phyloP scores from a whole-genome alignment of 2,329 filamentous ascomycete genomes.

The Daldinia sp. region DNA sequence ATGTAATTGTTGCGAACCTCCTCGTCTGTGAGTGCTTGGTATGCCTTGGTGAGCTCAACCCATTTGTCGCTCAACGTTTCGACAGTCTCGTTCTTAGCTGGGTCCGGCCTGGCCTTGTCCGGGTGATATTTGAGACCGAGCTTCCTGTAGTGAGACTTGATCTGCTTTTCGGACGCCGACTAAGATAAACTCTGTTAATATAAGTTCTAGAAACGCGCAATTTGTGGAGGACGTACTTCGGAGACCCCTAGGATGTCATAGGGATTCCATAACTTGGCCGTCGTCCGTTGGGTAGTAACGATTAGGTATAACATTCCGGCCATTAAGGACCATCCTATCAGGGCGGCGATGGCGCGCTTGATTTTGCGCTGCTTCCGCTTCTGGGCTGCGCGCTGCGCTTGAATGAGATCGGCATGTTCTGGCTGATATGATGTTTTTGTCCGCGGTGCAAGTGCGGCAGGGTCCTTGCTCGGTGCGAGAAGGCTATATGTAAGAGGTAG shows the following conservation, averaged over 20 bases:
- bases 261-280: conserved; percentile 91
- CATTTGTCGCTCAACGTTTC: conserved; percentile 88
- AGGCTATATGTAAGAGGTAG: conserved; percentile 91
- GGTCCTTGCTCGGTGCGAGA: conserved; percentile 79
- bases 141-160: conserved; percentile 90
- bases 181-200: conserved; percentile 26
- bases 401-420: conserved; percentile 85
- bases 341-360: conserved; percentile 82
- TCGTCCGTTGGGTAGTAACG: conserved; percentile 76
- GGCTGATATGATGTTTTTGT: conserved; percentile 86
- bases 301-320: conserved; percentile 94
- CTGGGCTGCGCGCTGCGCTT: conserved; percentile 84
- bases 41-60: conserved; percentile 96
- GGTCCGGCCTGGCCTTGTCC: conserved; percentile 88
- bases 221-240: conserved; percentile 67
- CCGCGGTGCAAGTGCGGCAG: conserved; percentile 83
- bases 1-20: conserved; percentile 97
- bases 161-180: conserved; percentile 87
- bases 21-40: conserved; percentile 97
- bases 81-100: conserved; percentile 87
- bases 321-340: conserved; percentile 85
- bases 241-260: conserved; percentile 93
- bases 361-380: conserved; percentile 89
- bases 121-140: conserved; percentile 90
- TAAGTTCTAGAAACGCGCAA: conserved; percentile 4